Evolutionary conservation across 2,329 filamentous ascomycete genomes (phyloP).

Genomic region (Penicillium nordicum): DNA sequence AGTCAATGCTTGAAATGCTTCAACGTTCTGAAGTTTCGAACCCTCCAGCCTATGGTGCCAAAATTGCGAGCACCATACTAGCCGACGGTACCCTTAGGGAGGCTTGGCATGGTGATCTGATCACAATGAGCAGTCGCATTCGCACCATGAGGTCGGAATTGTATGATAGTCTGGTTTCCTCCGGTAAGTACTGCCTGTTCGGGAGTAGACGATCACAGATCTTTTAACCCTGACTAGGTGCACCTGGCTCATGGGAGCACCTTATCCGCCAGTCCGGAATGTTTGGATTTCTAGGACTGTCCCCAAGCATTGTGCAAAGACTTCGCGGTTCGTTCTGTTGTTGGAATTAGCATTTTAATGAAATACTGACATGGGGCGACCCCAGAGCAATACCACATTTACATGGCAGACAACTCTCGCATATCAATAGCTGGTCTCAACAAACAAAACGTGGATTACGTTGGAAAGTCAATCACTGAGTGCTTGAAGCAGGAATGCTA

Average conservation of each 20-base stretch:
- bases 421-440: conserved; percentile 96
- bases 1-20: conserved; percentile 22
- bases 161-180: conserved; percentile 59
- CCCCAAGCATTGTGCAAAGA: conserved; percentile 40
- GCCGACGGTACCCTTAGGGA: conserved; percentile 72
- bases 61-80: conserved; percentile 75
- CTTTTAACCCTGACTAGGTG: conserved; percentile 62
- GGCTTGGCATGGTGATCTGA: conserved; percentile 85
- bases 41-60: conserved; percentile 85
- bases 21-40: conserved; percentile 95
- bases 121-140: conserved; percentile 88
- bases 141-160: conserved; percentile 79
- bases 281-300: conserved; percentile 73
- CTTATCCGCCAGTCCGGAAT: conserved; percentile 90
- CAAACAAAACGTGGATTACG: conserved; percentile 39
- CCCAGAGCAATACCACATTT: conserved; percentile 44
- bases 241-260: conserved; percentile 61
- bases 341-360: not conserved
- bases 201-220: not conserved
- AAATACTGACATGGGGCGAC: conserved; percentile 1
- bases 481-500: conserved; percentile 4
- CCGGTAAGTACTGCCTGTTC: conserved; percentile 8
- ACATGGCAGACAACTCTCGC: conserved; percentile 74
- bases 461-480: conserved; percentile 25
- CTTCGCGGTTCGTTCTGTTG: conserved; percentile 27